Percentiles rank a stretch among this genome's conserved stretches.
phyloP scores from a whole-genome alignment of 345 rosid genomes.

The Leavenworthia alabamica region DNA sequence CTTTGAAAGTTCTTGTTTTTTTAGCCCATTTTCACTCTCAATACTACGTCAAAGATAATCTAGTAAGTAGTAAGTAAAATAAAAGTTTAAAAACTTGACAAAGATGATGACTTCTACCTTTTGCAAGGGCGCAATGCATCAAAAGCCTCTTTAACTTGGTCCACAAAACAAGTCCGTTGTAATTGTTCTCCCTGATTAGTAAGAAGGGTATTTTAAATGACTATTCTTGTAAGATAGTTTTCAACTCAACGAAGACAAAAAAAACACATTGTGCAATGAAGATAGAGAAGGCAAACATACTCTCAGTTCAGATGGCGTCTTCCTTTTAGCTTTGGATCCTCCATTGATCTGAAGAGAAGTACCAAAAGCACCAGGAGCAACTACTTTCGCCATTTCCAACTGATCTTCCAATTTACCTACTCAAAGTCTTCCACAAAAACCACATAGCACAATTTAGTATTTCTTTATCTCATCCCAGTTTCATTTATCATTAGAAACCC shows the following conservation, averaged over 20 bases:
- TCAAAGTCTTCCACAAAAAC: neutral
- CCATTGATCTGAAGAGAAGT: constrained; percentile 44
- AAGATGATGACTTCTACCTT: constrained; percentile 33
- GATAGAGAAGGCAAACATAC: constrained; percentile 32
- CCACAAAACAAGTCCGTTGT: constrained; percentile 42
- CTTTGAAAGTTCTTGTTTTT: constrained; percentile 44
- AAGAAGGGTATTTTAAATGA: constrained; percentile 2
- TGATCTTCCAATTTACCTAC: constrained; percentile 15
- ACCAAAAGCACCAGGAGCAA: constrained; percentile 46
- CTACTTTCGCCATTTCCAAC: constrained; percentile 56
- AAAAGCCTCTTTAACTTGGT: constrained; percentile 48
- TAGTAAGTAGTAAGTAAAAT: constrained; percentile 19
- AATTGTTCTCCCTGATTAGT: constrained; percentile 60
- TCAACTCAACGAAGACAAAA: neutral
- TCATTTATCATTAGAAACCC: neutral
- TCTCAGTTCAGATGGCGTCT: constrained; percentile 84
- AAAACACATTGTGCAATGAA: neutral
- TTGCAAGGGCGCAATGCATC: constrained; percentile 34
- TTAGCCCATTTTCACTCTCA: constrained; percentile 38
- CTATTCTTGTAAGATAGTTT: neutral
- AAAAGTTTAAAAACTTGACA: neutral
- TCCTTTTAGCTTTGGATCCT: constrained; percentile 47
- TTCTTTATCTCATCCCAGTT: neutral
- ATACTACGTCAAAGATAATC: constrained; percentile 15
- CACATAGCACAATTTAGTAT: neutral